These are phyloP conservation scores for Collybiopsis confluens DNA, from an alignment of 768 basidiomycete genomes.

Conservation along the genomic window DNA sequence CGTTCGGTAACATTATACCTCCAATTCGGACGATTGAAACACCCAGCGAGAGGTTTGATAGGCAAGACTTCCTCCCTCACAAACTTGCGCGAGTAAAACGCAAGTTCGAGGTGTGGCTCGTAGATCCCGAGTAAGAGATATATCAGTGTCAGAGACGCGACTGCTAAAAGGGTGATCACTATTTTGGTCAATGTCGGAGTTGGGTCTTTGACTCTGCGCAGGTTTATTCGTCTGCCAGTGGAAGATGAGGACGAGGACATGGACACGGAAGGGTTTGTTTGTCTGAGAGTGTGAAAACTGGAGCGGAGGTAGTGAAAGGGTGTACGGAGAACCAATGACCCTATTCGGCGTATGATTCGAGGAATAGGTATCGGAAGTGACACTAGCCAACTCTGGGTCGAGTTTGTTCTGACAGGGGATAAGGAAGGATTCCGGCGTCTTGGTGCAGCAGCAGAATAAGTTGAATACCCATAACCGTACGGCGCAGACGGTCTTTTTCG, in stretches of 20 bases:
- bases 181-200: background rate
- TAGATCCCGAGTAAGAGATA: slow-evolving; percentile 38
- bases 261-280: background rate
- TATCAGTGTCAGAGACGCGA: slow-evolving; percentile 27
- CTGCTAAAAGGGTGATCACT: slow-evolving; percentile 32
- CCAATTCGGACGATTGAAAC: slow-evolving; percentile 67
- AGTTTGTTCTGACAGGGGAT: slow-evolving; percentile 1
- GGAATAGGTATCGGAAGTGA: background rate
- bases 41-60: slow-evolving; percentile 62
- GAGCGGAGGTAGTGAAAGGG: background rate
- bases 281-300: background rate
- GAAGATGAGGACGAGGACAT: too few species aligned
- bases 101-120: slow-evolving; percentile 83
- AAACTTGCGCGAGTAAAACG: slow-evolving; percentile 77
- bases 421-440: background rate
- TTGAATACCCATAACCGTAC: slow-evolving; percentile 1
- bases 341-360: background rate
- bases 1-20: slow-evolving; percentile 64
- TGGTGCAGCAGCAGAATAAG: background rate
- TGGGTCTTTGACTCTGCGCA: slow-evolving; percentile 4
- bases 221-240: slow-evolving; percentile 1
- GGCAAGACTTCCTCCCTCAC: slow-evolving; percentile 66
- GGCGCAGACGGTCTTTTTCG: slow-evolving; percentile 2
- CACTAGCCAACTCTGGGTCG: background rate
- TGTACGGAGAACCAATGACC: background rate